phyloP scores from a whole-genome alignment of 2,329 filamentous ascomycete species.

The Cercospora canescens region DNA sequence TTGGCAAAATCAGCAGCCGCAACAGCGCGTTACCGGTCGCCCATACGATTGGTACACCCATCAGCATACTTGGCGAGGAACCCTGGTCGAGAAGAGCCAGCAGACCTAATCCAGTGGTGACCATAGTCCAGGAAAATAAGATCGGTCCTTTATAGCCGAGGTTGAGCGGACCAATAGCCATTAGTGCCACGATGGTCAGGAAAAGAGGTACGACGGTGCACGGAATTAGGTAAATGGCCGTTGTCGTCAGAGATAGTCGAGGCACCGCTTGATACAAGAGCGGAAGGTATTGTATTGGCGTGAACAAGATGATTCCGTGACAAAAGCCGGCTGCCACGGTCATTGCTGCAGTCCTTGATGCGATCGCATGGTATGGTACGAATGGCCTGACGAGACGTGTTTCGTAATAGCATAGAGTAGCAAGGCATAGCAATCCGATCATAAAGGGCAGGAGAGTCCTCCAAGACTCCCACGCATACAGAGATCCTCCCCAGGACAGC shows the following conservation, averaged over 20 bases:
- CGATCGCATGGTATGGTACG: not conserved
- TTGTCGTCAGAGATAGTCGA: not conserved
- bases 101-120: not conserved
- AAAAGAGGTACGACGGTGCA: no score
- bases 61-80: not conserved
- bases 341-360: not conserved
- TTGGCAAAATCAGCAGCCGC: not conserved
- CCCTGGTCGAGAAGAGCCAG: not conserved
- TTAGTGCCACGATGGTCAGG: not conserved
- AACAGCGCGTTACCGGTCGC: not conserved
- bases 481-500: not conserved
- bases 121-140: not conserved
- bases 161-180: not conserved
- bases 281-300: constrained; percentile 2
- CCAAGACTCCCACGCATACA: not conserved
- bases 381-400: not conserved
- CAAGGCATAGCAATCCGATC: not conserved
- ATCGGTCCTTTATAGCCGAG: not conserved
- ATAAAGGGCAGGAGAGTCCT: not conserved
- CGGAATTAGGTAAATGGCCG: not conserved
- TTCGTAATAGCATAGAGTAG: not conserved
- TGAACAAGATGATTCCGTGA: not conserved
- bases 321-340: not conserved
- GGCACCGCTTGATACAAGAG: not conserved
- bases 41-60: not conserved